Conservation (phyloP, 208 protist genomes). For the Trichomonas tenax region DNA sequence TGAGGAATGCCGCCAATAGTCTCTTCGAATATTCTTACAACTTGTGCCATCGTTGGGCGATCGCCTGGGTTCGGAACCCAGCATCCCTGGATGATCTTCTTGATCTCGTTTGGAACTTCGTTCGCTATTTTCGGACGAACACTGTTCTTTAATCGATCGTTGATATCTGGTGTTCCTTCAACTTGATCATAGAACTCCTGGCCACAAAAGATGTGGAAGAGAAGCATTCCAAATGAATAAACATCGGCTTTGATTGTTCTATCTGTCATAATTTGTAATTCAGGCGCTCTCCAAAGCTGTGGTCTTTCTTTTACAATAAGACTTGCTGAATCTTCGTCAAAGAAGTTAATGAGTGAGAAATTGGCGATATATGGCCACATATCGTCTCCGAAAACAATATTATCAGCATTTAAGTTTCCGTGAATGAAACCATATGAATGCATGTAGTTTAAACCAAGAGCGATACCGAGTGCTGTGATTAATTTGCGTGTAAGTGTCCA, state of each 20-base stretch:
- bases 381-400: background rate
- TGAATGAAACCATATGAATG: background rate
- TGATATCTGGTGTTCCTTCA: background rate
- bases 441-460: background rate
- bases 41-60: background rate
- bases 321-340: background rate
- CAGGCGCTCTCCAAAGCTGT: background rate
- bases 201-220: background rate
- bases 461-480: background rate
- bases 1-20: background rate
- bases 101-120: background rate
- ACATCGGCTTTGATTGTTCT: background rate
- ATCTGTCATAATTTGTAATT: background rate
- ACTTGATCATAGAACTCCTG: background rate
- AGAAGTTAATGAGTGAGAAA: background rate
- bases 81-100: background rate
- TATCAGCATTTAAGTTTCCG: background rate
- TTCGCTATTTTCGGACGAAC: background rate
- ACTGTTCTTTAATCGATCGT: background rate
- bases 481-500: background rate
- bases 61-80: background rate
- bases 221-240: background rate
- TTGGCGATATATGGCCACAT: background rate
- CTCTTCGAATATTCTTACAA: background rate
- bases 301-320: background rate